phyloP scores from a whole-genome alignment of 1,139 yeast genomes.

The Geotrichum citri-aurantii region DNA sequence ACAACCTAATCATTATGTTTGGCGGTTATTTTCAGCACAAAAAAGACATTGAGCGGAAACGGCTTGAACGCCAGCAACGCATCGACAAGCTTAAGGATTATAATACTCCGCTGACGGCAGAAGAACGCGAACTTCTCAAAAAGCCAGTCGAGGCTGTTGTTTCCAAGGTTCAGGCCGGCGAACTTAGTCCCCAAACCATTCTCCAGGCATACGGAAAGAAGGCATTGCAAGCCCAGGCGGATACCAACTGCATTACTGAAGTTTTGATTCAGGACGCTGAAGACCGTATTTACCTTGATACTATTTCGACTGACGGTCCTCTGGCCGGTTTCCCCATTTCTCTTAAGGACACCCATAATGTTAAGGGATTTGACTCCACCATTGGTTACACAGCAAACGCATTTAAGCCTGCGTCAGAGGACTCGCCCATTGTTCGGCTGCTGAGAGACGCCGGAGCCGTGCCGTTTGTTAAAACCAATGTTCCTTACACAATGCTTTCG shows the following conservation, averaged over 20 bases:
- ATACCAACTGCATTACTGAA: constrained; percentile 38
- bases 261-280: constrained; percentile 37
- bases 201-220: constrained; percentile 39
- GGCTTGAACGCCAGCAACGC: constrained; percentile 34
- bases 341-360: constrained; percentile 46
- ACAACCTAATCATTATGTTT: constrained; percentile 15
- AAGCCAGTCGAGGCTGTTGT: constrained; percentile 32
- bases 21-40: constrained; percentile 21
- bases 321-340: constrained; percentile 68
- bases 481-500: constrained; percentile 45
- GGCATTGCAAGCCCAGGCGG: constrained; percentile 35
- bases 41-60: constrained; percentile 29
- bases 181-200: constrained; percentile 32
- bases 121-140: constrained; percentile 30
- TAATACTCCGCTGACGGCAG: constrained; percentile 32
- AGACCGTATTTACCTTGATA: constrained; percentile 19
- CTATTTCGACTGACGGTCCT: constrained; percentile 41
- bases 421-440: constrained; percentile 36
- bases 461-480: constrained; percentile 46
- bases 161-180: constrained; percentile 31
- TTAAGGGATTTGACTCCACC: constrained; percentile 48
- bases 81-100: constrained; percentile 33
- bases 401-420: constrained; percentile 34
- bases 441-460: constrained; percentile 44
- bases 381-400: constrained; percentile 45